Evolutionary conservation across 179 eudicot species (phyloP).

Genomic region (Gypsophila paniculata): DNA sequence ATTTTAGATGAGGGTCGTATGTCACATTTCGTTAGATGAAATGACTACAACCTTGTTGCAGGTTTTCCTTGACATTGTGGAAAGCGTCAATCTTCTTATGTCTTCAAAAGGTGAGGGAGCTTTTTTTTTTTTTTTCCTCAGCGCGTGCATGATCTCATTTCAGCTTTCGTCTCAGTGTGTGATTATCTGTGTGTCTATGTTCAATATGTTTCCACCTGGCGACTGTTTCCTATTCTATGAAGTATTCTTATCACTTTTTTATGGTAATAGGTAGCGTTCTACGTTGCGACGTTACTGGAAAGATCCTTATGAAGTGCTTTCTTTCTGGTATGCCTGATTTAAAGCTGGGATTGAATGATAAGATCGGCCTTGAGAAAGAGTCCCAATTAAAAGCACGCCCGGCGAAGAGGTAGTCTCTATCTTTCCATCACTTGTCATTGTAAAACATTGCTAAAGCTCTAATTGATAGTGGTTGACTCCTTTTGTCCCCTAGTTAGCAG

Average conservation of each 20-base stretch:
- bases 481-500: not conserved
- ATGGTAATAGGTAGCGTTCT: conserved; percentile 65
- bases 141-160: not conserved
- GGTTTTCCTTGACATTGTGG: conserved; percentile 96
- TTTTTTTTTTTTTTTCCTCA: not conserved
- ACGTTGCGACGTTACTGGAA: conserved; percentile 98
- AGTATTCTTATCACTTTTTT: conserved; percentile 3
- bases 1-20: not conserved
- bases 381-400: conserved; percentile 96
- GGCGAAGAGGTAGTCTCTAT: conserved; percentile 35
- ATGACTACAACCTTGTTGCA: conserved; percentile 29
- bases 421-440: not conserved
- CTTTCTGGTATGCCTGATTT: conserved; percentile 99
- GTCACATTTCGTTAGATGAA: conserved; percentile 9
- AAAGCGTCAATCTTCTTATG: conserved; percentile 98
- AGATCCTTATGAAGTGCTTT: conserved; percentile 97
- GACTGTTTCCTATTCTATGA: not conserved
- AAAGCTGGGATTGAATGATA: conserved; percentile 96
- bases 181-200: not conserved
- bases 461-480: not conserved
- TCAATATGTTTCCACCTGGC: not conserved
- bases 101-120: conserved; percentile 76
- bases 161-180: not conserved
- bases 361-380: conserved; percentile 98
- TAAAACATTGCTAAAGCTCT: not conserved